phyloP scores from a whole-genome alignment of 768 basidiomycete genomes.

The Leccinum arenicola region DNA sequence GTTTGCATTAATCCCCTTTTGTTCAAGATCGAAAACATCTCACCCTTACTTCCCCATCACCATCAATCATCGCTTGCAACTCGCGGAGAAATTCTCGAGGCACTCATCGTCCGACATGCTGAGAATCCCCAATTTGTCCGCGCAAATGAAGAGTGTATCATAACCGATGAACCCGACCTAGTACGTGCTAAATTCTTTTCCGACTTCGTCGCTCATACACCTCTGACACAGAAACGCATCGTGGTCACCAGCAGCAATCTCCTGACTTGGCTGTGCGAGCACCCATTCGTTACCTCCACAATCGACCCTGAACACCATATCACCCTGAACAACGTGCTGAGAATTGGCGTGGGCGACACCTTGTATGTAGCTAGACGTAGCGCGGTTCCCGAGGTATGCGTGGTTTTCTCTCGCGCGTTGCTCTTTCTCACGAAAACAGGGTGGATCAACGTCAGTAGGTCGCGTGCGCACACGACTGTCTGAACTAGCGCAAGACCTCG shows the following conservation, averaged over 20 bases:
- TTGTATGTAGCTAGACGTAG: constrained; percentile 57
- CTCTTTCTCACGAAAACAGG: constrained; percentile 46
- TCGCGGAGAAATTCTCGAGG: constrained; percentile 31
- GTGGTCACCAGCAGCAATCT: constrained; percentile 45
- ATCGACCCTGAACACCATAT: constrained; percentile 26
- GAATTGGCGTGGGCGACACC: constrained; percentile 49
- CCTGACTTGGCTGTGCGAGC: constrained; percentile 45
- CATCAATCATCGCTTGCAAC: constrained; percentile 22
- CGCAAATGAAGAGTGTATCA: constrained; percentile 19
- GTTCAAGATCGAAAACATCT: constrained; percentile 35
- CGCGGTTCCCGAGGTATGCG: constrained; percentile 49
- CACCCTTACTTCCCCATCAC: constrained; percentile 28
- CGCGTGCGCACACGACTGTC: constrained; percentile 62
- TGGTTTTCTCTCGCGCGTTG: constrained; percentile 6
- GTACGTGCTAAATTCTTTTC: constrained; percentile 16
- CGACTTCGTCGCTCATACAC: constrained; percentile 8
- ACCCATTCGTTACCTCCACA: constrained; percentile 28
- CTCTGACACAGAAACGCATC: constrained; percentile 44
- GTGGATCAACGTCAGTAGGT: constrained; percentile 83
- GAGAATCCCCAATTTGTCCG: constrained; percentile 27
- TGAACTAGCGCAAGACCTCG: constrained; percentile 61
- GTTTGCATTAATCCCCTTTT: constrained; percentile 9
- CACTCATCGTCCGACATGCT: constrained; percentile 32
- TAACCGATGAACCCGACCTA: constrained; percentile 23
- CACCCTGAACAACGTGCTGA: constrained; percentile 40